Base-by-base conservation (phyloP, 495 filamentous ascomycete species). In the Penicillium crystallinum region DNA sequence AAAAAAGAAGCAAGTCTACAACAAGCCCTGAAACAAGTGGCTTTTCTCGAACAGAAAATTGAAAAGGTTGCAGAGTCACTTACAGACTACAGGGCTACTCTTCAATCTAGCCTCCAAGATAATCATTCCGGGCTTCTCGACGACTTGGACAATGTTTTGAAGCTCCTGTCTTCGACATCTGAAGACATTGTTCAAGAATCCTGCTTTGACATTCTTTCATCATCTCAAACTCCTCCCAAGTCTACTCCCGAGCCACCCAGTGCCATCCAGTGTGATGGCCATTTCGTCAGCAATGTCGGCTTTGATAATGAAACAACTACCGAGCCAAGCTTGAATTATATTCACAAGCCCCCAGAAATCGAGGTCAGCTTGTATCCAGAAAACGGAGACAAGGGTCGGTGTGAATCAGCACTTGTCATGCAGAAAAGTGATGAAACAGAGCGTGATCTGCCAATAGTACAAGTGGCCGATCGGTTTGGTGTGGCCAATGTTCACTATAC, bases 1-100 rank as follows among this genome's bases (percentile, higher is more conserved):
- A 83, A 88, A n/a, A 92, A 91, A 64, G 89, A 95, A 59, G 86
- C 78, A 17, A 85, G 84, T 0, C 88, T 92, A 44, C 76, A 80
- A 21, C 80, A 83, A 4, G 70, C 90, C 8, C 82, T 85, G 46
- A 74, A 75, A 25, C 74, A 80, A 46, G 84, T 89, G 15, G 66
- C 80, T 34, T 75, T 78, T 14, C 76, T 92, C 8, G 80, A 85
- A 54, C 2, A 33, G 12, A 34, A 49, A 11, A 21, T 49, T 2
- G 4, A 25, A 40, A 29, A 6, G 7, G 15, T 49, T 6, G 5
- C 10, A 30, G 23, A 40, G 0, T 21, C 35, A 8, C 31, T 49
- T 19, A 23, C 15, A 33, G 17, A 46, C 1, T 33, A 46, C 43
- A 30, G 42, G 10, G 22, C 25, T 0, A 41, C 22, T 17, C 39